phyloP scores from a whole-genome alignment of 257 asterid species.

The Jaltomata sinuosa region DNA sequence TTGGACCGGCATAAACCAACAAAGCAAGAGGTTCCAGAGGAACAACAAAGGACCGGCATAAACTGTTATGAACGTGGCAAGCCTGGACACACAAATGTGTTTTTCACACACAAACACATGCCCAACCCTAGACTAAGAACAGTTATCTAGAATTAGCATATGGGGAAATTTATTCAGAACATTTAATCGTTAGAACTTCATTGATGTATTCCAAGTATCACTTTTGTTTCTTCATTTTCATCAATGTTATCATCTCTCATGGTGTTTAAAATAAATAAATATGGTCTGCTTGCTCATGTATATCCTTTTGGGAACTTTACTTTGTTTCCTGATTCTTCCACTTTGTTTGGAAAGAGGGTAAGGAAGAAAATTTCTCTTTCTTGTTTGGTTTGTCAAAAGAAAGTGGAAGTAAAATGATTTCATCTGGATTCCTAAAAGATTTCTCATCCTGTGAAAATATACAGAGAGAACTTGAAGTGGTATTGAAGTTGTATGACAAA shows the following conservation, averaged over 20 bases:
- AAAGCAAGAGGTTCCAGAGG: not conserved
- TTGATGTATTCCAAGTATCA: constrained; percentile 21
- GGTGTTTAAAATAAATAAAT: constrained; percentile 14
- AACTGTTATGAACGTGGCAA: not conserved
- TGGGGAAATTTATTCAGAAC: not conserved
- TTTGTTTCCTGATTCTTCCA: not conserved
- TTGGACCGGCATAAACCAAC: no score
- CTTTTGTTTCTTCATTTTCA: constrained; percentile 40
- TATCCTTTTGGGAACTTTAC: not conserved
- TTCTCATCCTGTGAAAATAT: not conserved
- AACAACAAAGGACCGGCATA: not conserved
- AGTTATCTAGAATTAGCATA: not conserved
- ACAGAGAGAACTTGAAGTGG: not conserved
- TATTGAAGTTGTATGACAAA: not conserved
- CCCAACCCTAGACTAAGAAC: not conserved
- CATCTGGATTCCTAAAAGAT: not conserved
- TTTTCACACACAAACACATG: no score
- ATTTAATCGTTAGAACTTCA: not conserved
- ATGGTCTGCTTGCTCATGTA: not conserved
- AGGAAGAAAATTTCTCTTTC: not conserved
- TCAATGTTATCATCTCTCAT: constrained; percentile 41
- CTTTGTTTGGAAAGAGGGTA: not conserved
- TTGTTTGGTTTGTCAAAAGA: not conserved
- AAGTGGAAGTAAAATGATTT: not conserved
- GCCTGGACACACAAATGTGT: not conserved